Evolutionary conservation across 805 yeast genomes (phyloP).

Genomic region (Torulaspora microellipsoides): DNA sequence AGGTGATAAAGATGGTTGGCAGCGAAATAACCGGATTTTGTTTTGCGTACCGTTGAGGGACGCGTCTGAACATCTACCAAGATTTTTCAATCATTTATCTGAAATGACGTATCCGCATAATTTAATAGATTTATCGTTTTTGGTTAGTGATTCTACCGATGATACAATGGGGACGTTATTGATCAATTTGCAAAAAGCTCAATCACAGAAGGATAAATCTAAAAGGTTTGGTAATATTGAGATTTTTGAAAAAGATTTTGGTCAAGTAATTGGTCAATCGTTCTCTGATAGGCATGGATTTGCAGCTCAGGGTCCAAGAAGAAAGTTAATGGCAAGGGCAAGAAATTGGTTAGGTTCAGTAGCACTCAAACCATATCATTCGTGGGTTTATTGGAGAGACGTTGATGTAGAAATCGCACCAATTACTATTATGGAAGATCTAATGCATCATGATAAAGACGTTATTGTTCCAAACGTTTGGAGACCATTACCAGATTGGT

Average conservation of each 20-base stretch:
- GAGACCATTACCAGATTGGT: slow-evolving; percentile 85
- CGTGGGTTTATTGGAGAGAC: slow-evolving; percentile 97
- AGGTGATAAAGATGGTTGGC: slow-evolving; percentile 76
- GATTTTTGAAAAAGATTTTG: slow-evolving; percentile 87
- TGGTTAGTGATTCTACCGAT: slow-evolving; percentile 88
- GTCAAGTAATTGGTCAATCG: slow-evolving; percentile 88
- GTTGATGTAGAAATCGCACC: slow-evolving; percentile 95
- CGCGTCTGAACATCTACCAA: slow-evolving; percentile 83
- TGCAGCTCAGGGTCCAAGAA: slow-evolving; percentile 91
- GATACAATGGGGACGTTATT: slow-evolving; percentile 71
- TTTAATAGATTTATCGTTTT: slow-evolving; percentile 73
- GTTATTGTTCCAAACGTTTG: slow-evolving; percentile 94
- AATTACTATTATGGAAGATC: slow-evolving; percentile 76
- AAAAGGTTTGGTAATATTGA: slow-evolving; percentile 79
- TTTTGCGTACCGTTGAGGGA: slow-evolving; percentile 90
- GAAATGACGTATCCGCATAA: slow-evolving; percentile 84
- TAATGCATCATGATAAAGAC: slow-evolving; percentile 87
- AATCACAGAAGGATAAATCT: slow-evolving; percentile 55
- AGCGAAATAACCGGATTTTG: slow-evolving; percentile 67
- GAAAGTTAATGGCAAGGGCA: slow-evolving; percentile 94
- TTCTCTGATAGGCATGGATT: slow-evolving; percentile 93
- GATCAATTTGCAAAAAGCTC: slow-evolving; percentile 55
- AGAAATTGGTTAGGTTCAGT: slow-evolving; percentile 89
- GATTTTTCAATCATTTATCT: slow-evolving; percentile 79
- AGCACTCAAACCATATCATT: slow-evolving; percentile 85